phyloP scores from a whole-genome alignment of 2,329 filamentous ascomycete species.

The Colletotrichum neosansevieriae region DNA sequence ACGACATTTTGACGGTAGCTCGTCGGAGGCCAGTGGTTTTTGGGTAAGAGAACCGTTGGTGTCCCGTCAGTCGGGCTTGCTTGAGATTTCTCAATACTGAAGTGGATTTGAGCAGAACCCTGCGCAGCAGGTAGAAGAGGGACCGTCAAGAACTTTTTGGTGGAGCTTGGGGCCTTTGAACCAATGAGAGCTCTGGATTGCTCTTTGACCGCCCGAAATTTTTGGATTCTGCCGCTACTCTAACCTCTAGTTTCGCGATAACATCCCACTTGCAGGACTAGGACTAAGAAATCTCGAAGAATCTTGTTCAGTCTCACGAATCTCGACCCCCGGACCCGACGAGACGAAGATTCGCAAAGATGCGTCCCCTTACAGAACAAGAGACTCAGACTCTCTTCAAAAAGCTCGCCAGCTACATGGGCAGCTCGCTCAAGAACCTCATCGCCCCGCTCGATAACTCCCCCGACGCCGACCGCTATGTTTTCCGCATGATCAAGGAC shows the following conservation, averaged over 20 bases:
- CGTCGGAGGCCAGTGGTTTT: constrained; percentile 17
- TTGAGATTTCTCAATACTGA: constrained; percentile 35
- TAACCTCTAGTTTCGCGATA: constrained; percentile 34
- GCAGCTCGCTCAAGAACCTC: constrained; percentile 85
- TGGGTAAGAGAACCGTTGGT: not conserved
- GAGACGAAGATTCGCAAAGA: constrained; percentile 53
- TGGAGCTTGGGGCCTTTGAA: constrained; percentile 43
- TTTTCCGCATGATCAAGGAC: constrained; percentile 77
- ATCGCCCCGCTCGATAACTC: constrained; percentile 79
- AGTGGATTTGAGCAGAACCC: constrained; percentile 18
- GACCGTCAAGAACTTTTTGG: constrained; percentile 33
- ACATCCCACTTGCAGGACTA: constrained; percentile 20
- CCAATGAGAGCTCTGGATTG: constrained; percentile 15
- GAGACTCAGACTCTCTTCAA: constrained; percentile 87
- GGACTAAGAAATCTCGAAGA: not conserved
- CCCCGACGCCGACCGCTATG: constrained; percentile 79
- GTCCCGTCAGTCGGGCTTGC: not conserved
- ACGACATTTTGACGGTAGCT: constrained; percentile 54
- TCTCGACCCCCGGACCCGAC: not conserved
- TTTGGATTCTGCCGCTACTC: constrained; percentile 44
- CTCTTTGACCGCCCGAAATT: constrained; percentile 46
- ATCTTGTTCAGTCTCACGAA: not conserved
- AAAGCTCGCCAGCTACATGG: constrained; percentile 95
- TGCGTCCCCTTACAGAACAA: constrained; percentile 85
- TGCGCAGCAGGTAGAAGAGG: constrained; percentile 33